Evolutionary conservation across 78 protist genomes (phyloP).

Genomic region (Dictyostelium discoideum): dicty_2.7 NC_007091.3:277001-277500

Average conservation of each 20-base stretch:
- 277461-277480: background rate
- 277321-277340: constrained; percentile 35
- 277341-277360: constrained; percentile 34
- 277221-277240: constrained; percentile 33
- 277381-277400: constrained; percentile 23
- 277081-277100: background rate
- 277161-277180: background rate
- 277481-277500: background rate
- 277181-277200: background rate
- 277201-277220: constrained; percentile 36
- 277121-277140: constrained; percentile 28
- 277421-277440: constrained; percentile 30
- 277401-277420: background rate
- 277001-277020: background rate
- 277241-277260: background rate
- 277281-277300: constrained; percentile 17
- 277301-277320: constrained; percentile 25
- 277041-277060: background rate
- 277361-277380: constrained; percentile 5
- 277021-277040: background rate
- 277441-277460: constrained; percentile 31
- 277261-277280: constrained; percentile 3
- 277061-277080: background rate
- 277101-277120: constrained; percentile 38
- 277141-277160: constrained; percentile 6